These are phyloP conservation scores for Fusarium sp. DNA, from an alignment of 2,329 filamentous ascomycete species.

Conservation along the genomic window DNA sequence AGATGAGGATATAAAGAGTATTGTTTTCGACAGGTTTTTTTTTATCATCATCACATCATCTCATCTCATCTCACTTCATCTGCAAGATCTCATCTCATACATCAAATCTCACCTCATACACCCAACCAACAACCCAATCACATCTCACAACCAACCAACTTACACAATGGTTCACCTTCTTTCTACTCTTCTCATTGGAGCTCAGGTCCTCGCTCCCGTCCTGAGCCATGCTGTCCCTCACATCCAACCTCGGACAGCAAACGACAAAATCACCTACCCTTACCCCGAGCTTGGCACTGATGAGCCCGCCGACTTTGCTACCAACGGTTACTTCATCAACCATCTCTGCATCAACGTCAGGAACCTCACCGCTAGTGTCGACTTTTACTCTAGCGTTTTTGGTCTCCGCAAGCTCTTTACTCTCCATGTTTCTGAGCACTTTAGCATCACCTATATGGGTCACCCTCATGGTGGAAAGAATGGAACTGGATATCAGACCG, in stretches of 20 bases:
- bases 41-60: neutral
- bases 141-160: neutral
- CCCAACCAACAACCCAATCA: neutral
- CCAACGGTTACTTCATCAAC: conserved; percentile 52
- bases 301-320: conserved; percentile 45
- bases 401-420: conserved; percentile 53
- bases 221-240: conserved; percentile 2
- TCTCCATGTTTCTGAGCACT: conserved; percentile 43
- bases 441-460: conserved; percentile 52
- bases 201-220: neutral
- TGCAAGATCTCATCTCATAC: neutral
- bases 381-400: conserved; percentile 51
- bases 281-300: conserved; percentile 32
- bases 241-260: neutral
- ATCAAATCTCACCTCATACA: neutral
- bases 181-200: neutral
- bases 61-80: neutral
- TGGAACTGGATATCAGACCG: conserved; percentile 53
- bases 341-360: conserved; percentile 50
- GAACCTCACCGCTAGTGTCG: conserved; percentile 47
- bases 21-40: neutral
- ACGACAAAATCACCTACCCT: conserved; percentile 7
- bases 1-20: neutral
- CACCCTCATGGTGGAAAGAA: conserved; percentile 53
- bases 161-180: conserved; percentile 2